phyloP scores from a whole-genome alignment of 768 basidiomycete species.

The Russula sp. region DNA sequence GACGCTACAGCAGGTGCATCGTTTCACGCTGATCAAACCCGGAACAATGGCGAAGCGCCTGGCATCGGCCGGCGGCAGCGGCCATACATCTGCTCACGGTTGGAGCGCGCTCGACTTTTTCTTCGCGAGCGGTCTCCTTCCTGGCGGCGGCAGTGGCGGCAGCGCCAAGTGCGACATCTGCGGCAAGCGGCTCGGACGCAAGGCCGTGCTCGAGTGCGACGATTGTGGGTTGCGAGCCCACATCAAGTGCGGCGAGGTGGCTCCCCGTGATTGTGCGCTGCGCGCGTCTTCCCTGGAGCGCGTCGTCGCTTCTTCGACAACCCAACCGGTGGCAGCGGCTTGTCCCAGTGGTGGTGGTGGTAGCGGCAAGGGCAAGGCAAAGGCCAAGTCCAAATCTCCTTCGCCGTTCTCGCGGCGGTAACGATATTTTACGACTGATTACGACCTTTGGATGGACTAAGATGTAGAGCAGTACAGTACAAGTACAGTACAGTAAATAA shows the following conservation, averaged over 20 bases:
- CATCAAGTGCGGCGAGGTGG: conserved; percentile 78
- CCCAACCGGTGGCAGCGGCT: not conserved
- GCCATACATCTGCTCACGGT: conserved; percentile 23
- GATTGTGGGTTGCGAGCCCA: conserved; percentile 86
- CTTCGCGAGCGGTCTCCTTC: conserved; percentile 61
- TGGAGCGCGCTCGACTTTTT: conserved; percentile 80
- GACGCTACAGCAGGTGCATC: conserved; percentile 59
- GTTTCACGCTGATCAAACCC: conserved; percentile 82
- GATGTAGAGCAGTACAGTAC: not conserved
- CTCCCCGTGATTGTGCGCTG: conserved; percentile 73
- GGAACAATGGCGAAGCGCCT: conserved; percentile 46
- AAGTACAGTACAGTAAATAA: not conserved
- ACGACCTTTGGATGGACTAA: too few relatives aligned
- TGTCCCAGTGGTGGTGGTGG: not conserved
- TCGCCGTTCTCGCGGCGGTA: conserved; percentile 9
- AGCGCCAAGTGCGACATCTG: conserved; percentile 78
- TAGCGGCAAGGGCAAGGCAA: not conserved
- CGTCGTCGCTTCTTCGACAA: not conserved
- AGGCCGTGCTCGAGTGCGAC: conserved; percentile 79
- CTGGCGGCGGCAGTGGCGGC: conserved; percentile 34
- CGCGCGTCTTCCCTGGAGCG: conserved; percentile 28
- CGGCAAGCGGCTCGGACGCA: conserved; percentile 76
- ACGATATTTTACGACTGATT: not conserved
- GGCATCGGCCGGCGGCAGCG: conserved; percentile 24
- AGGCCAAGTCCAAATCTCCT: not conserved